These are phyloP conservation scores for Trichoderma endophyticum DNA, from an alignment of 2,329 filamentous ascomycete genomes.

Conservation along the genomic window DNA sequence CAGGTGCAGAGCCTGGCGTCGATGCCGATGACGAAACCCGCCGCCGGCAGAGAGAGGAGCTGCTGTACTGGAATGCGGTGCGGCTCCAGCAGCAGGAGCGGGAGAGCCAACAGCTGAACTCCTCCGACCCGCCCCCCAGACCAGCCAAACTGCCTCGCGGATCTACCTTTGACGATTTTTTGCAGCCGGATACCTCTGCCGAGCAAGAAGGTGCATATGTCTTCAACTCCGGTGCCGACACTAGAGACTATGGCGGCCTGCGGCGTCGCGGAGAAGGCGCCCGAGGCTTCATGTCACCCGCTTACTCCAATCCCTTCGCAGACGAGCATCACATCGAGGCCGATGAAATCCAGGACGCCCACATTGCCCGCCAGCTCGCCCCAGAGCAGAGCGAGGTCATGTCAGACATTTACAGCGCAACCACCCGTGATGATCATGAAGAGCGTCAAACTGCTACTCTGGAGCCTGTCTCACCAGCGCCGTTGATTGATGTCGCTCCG, in stretches of 20 bases:
- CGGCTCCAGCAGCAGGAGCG: conserved; percentile 44
- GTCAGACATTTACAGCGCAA: conserved; percentile 58
- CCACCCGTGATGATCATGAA: conserved; percentile 40
- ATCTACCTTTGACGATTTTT: conserved; percentile 58
- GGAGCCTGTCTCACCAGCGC: conserved; percentile 20
- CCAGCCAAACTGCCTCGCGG: conserved; percentile 27
- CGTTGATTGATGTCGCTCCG: conserved; percentile 34
- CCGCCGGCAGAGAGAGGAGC: conserved; percentile 59
- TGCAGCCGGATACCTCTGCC: conserved; percentile 48
- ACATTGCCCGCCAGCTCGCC: conserved; percentile 41
- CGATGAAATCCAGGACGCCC: conserved; percentile 41
- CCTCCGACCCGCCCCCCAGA: neutral
- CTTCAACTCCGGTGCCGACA: conserved; percentile 54
- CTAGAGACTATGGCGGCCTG: conserved; percentile 44
- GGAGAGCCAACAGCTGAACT: neutral
- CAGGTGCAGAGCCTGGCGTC: conserved; percentile 45
- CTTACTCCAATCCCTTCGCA: conserved; percentile 58
- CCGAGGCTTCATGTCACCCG: conserved; percentile 43
- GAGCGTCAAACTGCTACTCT: conserved; percentile 24
- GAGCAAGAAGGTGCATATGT: conserved; percentile 56
- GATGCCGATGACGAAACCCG: conserved; percentile 62
- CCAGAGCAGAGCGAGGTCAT: conserved; percentile 47
- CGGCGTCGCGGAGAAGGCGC: conserved; percentile 48
- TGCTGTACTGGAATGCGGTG: conserved; percentile 63
- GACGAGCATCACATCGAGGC: conserved; percentile 54